Conservation (phyloP, 129 eudicot genomes). For the Scalesia atractyloides region DNA sequence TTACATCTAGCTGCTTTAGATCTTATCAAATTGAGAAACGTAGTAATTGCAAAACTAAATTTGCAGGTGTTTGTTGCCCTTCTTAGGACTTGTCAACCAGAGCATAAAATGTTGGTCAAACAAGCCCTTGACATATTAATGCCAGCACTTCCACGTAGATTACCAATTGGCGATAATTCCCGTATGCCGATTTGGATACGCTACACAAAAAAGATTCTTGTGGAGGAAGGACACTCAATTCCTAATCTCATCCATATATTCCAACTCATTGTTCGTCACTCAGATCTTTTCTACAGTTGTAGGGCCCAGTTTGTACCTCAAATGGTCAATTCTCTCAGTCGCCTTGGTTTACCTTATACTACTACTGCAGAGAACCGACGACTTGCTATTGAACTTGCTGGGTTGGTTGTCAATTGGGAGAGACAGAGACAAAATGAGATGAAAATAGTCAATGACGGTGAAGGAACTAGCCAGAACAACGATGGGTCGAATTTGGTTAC, state of each 20-base stretch:
- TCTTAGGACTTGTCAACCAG: slow-evolving; percentile 96
- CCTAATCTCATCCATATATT: slow-evolving; percentile 97
- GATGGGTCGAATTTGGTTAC: slow-evolving; percentile 53
- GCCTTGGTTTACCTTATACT: slow-evolving; percentile 93
- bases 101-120: slow-evolving; percentile 97
- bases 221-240: slow-evolving; percentile 98
- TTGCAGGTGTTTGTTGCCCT: slow-evolving; percentile 96
- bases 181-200: slow-evolving; percentile 99
- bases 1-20: slow-evolving; percentile 5
- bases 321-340: slow-evolving; percentile 98
- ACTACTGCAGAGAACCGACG: slow-evolving; percentile 95
- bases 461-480: slow-evolving; percentile 50
- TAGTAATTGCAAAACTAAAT: slow-evolving; percentile 25
- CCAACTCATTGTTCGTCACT: slow-evolving; percentile 98
- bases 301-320: slow-evolving; percentile 99
- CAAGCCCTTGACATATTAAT: slow-evolving; percentile 99
- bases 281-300: slow-evolving; percentile 97
- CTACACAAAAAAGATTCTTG: slow-evolving; percentile 95
- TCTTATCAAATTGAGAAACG: neutral
- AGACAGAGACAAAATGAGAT: slow-evolving; percentile 92
- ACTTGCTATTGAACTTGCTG: slow-evolving; percentile 98
- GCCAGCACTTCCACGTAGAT: slow-evolving; percentile 94
- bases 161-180: slow-evolving; percentile 90
- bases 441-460: slow-evolving; percentile 58
- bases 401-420: slow-evolving; percentile 98